These are phyloP conservation scores for Astrothelium macrocarpum DNA, from an alignment of 495 filamentous ascomycete genomes.

Conservation along the genomic window DNA sequence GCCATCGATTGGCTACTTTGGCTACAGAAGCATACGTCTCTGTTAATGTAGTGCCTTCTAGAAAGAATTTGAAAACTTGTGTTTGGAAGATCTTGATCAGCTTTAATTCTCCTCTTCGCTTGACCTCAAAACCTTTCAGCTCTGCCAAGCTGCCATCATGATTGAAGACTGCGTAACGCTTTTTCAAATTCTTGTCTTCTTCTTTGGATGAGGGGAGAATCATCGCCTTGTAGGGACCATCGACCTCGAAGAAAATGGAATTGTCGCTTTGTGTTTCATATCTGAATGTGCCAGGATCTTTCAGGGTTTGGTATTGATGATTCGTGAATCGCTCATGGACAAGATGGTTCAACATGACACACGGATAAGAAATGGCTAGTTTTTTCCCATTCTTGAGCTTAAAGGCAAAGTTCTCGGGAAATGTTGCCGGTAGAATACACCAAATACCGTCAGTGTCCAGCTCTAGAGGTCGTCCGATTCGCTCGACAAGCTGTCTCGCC, in stretches of 20 bases:
- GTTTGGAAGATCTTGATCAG: constrained; percentile 99
- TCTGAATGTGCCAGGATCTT: constrained; percentile 66
- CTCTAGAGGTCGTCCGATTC: constrained; percentile 86
- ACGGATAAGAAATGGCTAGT: constrained; percentile 88
- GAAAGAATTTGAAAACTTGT: constrained; percentile 98
- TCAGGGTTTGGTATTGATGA: constrained; percentile 86
- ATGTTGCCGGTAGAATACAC: constrained; percentile 97
- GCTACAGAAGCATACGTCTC: constrained; percentile 91
- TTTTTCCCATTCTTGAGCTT: constrained; percentile 93
- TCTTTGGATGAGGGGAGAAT: constrained; percentile 95
- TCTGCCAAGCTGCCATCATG: constrained; percentile 95
- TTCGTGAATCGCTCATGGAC: constrained; percentile 95
- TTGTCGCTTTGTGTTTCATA: constrained; percentile 97
- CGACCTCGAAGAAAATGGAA: constrained; percentile 98
- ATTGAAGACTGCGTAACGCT: constrained; percentile 98
- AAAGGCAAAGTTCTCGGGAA: constrained; percentile 95
- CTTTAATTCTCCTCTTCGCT: constrained; percentile 95
- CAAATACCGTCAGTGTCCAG: constrained; percentile 99
- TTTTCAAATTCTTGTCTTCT: constrained; percentile 99
- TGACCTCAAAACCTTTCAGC: constrained; percentile 95
- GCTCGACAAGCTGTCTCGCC: constrained; percentile 86
- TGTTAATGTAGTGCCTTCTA: constrained; percentile 73
- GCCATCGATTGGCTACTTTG: constrained; percentile 90
- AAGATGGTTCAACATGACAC: constrained; percentile 98
- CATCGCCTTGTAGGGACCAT: constrained; percentile 96